A percentile compares a stretch with the other conserved stretches of the same genome.
These are phyloP conservation scores for Crithidia acanthocephali DNA, from an alignment of 208 protist genomes.

Conservation along the genomic window DNA sequence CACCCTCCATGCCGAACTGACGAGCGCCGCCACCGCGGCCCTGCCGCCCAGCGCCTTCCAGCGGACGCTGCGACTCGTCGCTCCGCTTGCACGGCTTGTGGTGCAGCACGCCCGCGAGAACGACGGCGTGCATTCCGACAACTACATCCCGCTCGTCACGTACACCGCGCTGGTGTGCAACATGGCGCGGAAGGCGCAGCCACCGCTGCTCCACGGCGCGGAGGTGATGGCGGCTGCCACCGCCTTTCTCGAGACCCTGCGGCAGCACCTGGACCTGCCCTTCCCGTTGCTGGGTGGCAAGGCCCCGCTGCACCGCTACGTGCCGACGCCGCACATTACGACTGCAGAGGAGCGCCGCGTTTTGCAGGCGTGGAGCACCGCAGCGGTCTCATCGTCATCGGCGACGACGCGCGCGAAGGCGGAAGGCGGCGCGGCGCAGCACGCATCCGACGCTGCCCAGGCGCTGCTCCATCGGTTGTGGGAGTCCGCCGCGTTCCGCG, in stretches of 20 bases:
- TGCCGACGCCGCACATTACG: constrained; percentile 68
- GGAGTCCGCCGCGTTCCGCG: constrained; percentile 69
- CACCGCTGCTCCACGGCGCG: constrained; percentile 36
- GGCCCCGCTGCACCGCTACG: constrained; percentile 46
- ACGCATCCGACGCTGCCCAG: constrained; percentile 3
- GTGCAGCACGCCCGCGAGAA: constrained; percentile 30
- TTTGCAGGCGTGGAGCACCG: constrained; percentile 38
- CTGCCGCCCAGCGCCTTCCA: constrained; percentile 27
- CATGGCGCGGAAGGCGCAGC: constrained; percentile 18
- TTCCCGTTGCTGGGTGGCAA: constrained; percentile 61
- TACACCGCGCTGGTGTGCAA: constrained; percentile 27
- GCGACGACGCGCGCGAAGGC: constrained; percentile 18
- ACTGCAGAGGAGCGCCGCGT: constrained; percentile 74
- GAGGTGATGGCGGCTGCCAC: constrained; percentile 31
- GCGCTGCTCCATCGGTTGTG: constrained; percentile 58
- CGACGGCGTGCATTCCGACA: constrained; percentile 44
- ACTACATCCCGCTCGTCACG: constrained; percentile 76
- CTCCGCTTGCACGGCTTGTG: constrained; percentile 36
- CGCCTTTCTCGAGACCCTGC: constrained; percentile 62
- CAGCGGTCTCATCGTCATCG: constrained; percentile 2
- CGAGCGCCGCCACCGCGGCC: background rate
- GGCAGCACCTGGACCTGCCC: constrained; percentile 72
- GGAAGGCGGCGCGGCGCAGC: constrained; percentile 13
- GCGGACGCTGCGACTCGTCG: constrained; percentile 29
- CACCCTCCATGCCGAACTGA: constrained; percentile 9